Conservation (phyloP, 768 basidiomycete species). For the Pleurotus tuoliensis region DNA sequence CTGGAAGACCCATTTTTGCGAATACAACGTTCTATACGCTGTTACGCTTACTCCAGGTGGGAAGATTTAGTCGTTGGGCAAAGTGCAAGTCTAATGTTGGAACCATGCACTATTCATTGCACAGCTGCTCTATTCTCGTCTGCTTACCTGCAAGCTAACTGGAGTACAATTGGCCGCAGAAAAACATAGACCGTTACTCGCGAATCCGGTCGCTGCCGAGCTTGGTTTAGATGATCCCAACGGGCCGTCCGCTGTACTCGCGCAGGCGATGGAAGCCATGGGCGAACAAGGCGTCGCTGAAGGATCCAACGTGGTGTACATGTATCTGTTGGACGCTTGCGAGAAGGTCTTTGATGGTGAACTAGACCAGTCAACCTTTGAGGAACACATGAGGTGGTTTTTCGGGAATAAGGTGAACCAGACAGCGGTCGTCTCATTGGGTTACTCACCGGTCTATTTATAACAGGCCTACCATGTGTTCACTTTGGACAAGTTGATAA, state of each 20-base stretch:
- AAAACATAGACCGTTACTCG: conserved; percentile 60
- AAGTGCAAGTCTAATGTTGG: conserved; percentile 10
- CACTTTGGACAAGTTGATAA: conserved; percentile 91
- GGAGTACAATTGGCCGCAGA: conserved; percentile 66
- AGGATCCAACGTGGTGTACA: conserved; percentile 71
- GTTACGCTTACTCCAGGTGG: conserved; percentile 82
- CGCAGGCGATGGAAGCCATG: conserved; percentile 61
- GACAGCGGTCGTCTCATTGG: conserved; percentile 11
- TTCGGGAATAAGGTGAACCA: conserved; percentile 76
- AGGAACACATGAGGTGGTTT: conserved; percentile 94
- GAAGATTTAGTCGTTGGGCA: conserved; percentile 13
- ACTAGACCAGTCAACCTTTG: conserved; percentile 87
- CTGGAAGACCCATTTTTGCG: conserved; percentile 69
- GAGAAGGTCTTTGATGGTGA: conserved; percentile 94
- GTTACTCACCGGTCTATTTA: conserved; percentile 24
- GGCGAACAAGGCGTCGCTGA: conserved; percentile 44
- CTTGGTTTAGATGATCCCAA: conserved; percentile 85
- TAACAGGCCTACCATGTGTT: conserved; percentile 84
- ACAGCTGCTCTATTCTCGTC: conserved; percentile 85
- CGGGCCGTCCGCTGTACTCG: conserved; percentile 65
- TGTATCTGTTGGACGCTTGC: conserved; percentile 84
- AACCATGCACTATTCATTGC: conserved; percentile 12
- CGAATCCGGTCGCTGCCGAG: conserved; percentile 79
- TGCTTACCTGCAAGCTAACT: conserved; percentile 81
- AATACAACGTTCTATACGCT: conserved; percentile 93